Evolutionary conservation across 345 rosid species (phyloP).

Genomic region (Eucalyptus caleyi): DNA sequence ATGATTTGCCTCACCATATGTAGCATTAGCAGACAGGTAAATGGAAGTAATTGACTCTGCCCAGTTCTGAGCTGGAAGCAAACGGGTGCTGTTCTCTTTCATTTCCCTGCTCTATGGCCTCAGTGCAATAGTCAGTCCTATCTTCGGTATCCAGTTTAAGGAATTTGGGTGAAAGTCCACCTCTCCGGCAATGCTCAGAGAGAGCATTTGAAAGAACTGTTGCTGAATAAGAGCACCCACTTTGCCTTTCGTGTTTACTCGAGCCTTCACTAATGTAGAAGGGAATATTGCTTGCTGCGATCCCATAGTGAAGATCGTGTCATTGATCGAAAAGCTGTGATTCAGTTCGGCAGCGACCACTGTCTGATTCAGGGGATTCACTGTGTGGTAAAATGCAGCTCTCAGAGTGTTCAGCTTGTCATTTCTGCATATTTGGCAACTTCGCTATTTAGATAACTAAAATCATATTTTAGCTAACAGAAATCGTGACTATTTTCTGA

Average conservation of each 20-base stretch:
- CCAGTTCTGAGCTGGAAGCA: background rate
- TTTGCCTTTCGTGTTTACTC: conserved; percentile 16
- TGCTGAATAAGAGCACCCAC: conserved; percentile 24
- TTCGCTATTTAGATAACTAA: background rate
- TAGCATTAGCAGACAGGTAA: background rate
- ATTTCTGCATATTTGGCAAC: conserved; percentile 22
- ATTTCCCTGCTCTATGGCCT: conserved; percentile 2
- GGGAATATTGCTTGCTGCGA: conserved; percentile 23
- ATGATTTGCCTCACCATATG: background rate
- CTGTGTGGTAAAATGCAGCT: conserved; percentile 16
- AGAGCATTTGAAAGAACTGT: conserved; percentile 13
- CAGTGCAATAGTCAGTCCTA: conserved; percentile 29
- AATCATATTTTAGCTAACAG: background rate
- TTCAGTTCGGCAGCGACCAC: conserved; percentile 42
- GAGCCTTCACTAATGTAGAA: conserved; percentile 30
- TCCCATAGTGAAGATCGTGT: conserved; percentile 21
- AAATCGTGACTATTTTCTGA: background rate
- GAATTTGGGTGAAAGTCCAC: conserved; percentile 1
- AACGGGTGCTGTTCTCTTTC: background rate
- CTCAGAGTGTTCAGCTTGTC: conserved; percentile 16
- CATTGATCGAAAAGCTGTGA: conserved; percentile 3
- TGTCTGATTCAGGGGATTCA: conserved; percentile 20
- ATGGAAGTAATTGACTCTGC: background rate
- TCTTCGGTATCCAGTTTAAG: conserved; percentile 11
- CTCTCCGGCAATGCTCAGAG: conserved; percentile 25